Evolutionary conservation across 805 yeast genomes (phyloP).

Genomic region (Barnettozyma wickerhamii): DNA sequence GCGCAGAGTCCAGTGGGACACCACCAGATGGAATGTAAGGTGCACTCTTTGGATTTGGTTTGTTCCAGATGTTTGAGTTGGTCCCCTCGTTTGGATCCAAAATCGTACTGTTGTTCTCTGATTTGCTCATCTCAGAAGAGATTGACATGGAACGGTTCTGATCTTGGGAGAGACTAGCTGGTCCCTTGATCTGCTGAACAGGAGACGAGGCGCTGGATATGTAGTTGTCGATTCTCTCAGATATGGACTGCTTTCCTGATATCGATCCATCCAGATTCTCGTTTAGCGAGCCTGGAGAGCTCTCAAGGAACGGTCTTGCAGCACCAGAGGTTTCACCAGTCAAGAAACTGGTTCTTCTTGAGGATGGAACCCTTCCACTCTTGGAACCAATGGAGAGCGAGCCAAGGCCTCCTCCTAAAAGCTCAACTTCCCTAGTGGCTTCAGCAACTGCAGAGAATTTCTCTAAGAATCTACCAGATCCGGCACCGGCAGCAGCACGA

Average conservation of each 20-base stretch:
- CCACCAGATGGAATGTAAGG: conserved; percentile 8
- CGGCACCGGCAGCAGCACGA: conserved; percentile 18
- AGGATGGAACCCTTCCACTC: conserved; percentile 32
- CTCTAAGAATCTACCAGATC: conserved; percentile 46
- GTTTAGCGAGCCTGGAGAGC: conserved; percentile 26
- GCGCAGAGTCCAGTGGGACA: conserved; percentile 1
- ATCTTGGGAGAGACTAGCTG: conserved; percentile 3
- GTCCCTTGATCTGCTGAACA: conserved; percentile 34
- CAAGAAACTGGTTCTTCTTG: conserved; percentile 52
- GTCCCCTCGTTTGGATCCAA: conserved; percentile 26
- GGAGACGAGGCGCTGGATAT: conserved; percentile 39
- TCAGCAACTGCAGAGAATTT: conserved; percentile 64
- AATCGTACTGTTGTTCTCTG: conserved; percentile 32
- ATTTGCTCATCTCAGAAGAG: conserved; percentile 26
- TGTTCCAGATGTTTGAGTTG: conserved; percentile 43
- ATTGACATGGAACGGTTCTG: conserved; percentile 21
- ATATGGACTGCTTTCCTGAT: conserved; percentile 24
- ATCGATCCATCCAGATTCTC: conserved; percentile 24
- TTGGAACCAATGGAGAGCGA: conserved; percentile 30
- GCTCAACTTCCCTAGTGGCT: conserved; percentile 62
- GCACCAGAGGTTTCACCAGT: conserved; percentile 28
- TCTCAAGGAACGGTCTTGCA: conserved; percentile 21
- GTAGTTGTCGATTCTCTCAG: conserved; percentile 59
- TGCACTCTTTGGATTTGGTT: conserved; percentile 47
- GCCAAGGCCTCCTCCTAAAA: conserved; percentile 40